These are phyloP conservation scores for Alternaria conjuncta DNA, from an alignment of 2,329 filamentous ascomycete genomes.

Conservation along the genomic window DNA sequence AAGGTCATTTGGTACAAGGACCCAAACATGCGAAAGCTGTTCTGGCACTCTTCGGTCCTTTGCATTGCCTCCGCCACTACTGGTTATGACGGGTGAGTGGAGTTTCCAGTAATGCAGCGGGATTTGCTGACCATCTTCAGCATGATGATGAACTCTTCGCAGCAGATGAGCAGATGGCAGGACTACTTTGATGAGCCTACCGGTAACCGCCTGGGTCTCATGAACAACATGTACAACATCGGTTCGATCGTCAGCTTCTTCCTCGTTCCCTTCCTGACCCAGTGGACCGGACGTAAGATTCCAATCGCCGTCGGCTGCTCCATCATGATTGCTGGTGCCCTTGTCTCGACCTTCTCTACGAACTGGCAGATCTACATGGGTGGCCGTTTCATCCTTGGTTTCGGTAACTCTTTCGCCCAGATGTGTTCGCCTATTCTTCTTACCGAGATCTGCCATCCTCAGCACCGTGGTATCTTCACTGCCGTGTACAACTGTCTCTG, in stretches of 20 bases:
- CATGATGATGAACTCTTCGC: slow-evolving; percentile 54
- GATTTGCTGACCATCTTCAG: slow-evolving; percentile 24
- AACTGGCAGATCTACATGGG: slow-evolving; percentile 59
- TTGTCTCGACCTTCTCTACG: slow-evolving; percentile 32
- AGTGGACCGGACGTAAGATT: slow-evolving; percentile 52
- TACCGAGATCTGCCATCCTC: slow-evolving; percentile 70
- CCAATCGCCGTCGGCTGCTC: slow-evolving; percentile 52
- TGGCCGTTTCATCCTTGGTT: slow-evolving; percentile 68
- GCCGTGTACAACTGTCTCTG: slow-evolving; percentile 72
- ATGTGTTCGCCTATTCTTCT: slow-evolving; percentile 69
- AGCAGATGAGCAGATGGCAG: slow-evolving; percentile 49
- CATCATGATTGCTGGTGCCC: slow-evolving; percentile 55
- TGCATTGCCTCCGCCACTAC: slow-evolving; percentile 64
- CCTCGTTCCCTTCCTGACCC: slow-evolving; percentile 46
- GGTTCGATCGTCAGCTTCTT: slow-evolving; percentile 49
- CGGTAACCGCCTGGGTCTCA: slow-evolving; percentile 52
- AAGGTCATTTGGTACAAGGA: slow-evolving; percentile 61
- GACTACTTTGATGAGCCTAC: slow-evolving; percentile 47
- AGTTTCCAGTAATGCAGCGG: background rate
- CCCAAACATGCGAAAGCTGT: slow-evolving; percentile 62
- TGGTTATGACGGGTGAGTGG: slow-evolving; percentile 60
- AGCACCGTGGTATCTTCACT: slow-evolving; percentile 69
- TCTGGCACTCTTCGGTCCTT: slow-evolving; percentile 59
- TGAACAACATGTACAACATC: slow-evolving; percentile 55
- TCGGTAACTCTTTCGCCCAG: slow-evolving; percentile 69